phyloP scores from a whole-genome alignment of 2,329 filamentous ascomycete genomes.

The Mollisiaceae sp. region DNA sequence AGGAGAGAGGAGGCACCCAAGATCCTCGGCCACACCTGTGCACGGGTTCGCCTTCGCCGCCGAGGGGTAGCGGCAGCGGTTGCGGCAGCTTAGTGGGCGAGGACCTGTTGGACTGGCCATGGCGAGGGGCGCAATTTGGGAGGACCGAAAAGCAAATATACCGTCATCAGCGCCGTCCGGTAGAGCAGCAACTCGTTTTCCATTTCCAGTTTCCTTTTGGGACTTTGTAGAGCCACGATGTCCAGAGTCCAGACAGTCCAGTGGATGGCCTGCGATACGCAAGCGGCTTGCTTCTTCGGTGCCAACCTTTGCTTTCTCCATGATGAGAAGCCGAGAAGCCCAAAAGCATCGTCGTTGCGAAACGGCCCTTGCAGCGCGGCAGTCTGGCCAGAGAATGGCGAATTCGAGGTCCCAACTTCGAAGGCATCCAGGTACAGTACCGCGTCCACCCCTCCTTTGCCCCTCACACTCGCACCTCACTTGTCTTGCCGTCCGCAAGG shows the following conservation, averaged over 20 bases:
- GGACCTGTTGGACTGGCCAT: background rate
- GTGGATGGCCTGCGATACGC: background rate
- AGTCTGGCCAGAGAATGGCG: background rate
- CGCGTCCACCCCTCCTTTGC: conserved; percentile 18
- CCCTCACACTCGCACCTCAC: too few relatives aligned
- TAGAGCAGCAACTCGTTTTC: conserved; percentile 4
- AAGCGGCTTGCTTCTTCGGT: conserved; percentile 11
- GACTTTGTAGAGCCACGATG: background rate
- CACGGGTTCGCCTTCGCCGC: conserved; percentile 12
- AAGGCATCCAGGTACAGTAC: conserved; percentile 25
- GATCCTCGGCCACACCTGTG: conserved; percentile 18
- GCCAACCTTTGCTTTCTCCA: background rate
- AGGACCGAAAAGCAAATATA: conserved; percentile 7
- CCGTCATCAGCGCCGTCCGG: background rate
- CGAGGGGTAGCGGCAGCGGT: conserved; percentile 6
- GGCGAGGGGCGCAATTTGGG: background rate
- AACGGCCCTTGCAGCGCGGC: background rate
- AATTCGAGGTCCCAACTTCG: background rate
- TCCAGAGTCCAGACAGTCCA: too few relatives aligned
- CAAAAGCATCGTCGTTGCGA: background rate
- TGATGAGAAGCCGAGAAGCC: background rate
- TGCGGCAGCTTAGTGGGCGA: background rate
- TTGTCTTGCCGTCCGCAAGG: conserved; percentile 3
- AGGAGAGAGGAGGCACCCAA: background rate
- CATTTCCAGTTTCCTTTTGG: conserved; percentile 4